phyloP scores from a whole-genome alignment of 2,329 filamentous ascomycete species.

The Metarhizium sp. region DNA sequence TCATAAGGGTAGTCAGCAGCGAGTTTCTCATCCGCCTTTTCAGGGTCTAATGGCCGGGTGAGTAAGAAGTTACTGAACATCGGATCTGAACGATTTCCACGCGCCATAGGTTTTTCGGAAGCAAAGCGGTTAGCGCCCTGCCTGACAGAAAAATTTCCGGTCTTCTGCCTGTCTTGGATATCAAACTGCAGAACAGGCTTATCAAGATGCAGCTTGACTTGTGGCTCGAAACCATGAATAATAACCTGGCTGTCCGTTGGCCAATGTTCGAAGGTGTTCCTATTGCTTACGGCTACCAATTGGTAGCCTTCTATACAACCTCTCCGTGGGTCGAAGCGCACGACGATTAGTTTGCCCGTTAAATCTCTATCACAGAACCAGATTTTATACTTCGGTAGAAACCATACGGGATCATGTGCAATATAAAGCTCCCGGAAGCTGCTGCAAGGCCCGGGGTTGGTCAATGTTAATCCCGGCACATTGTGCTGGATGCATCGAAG shows the following conservation, averaged over 20 bases:
- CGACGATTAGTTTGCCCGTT: constrained; percentile 64
- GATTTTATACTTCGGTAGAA: constrained; percentile 67
- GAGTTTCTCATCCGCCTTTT: constrained; percentile 23
- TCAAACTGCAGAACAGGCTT: constrained; percentile 57
- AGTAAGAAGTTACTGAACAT: constrained; percentile 62
- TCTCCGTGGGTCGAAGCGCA: constrained; percentile 63
- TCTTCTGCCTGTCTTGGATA: constrained; percentile 13
- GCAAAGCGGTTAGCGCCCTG: constrained; percentile 30
- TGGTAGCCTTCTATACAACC: constrained; percentile 76
- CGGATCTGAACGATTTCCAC: constrained; percentile 34
- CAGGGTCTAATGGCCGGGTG: constrained; percentile 38
- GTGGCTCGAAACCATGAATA: constrained; percentile 64
- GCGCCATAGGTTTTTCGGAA: constrained; percentile 43
- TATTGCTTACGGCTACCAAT: constrained; percentile 55
- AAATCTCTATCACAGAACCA: constrained; percentile 76
- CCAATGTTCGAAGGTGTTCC: constrained; percentile 53
- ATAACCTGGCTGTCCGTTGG: constrained; percentile 53
- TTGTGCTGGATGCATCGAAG: constrained; percentile 58
- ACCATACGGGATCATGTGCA: constrained; percentile 75
- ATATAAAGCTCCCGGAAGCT: constrained; percentile 65
- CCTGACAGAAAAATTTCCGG: constrained; percentile 11
- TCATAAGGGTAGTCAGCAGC: constrained; percentile 32
- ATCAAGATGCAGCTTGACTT: constrained; percentile 62
- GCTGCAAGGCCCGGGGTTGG: constrained; percentile 45
- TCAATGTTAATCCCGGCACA: constrained; percentile 46